Percentiles rank a stretch among this genome's conserved stretches.
These are phyloP conservation scores for Chlorociboria aeruginascens DNA, from an alignment of 495 filamentous ascomycete genomes.

Conservation along the genomic window DNA sequence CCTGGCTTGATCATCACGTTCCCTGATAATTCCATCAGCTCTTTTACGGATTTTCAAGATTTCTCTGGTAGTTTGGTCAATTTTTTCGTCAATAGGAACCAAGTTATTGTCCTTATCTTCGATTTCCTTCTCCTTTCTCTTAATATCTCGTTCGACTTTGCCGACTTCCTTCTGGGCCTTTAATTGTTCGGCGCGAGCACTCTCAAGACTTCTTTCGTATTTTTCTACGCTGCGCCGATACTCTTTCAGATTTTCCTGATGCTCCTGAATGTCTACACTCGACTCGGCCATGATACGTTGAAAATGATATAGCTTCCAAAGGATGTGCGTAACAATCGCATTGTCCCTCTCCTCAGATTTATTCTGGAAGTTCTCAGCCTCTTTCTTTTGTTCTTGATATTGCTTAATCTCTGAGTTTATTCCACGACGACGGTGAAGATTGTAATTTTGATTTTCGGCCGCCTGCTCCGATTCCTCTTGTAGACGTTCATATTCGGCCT, in stretches of 20 bases:
- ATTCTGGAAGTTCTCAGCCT: slow-evolving; percentile 80
- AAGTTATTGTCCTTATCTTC: slow-evolving; percentile 76
- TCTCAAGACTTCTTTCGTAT: slow-evolving; percentile 70
- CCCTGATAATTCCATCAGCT: slow-evolving; percentile 59
- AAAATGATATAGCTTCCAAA: slow-evolving; percentile 97
- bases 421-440: slow-evolving; percentile 75
- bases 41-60: slow-evolving; percentile 52
- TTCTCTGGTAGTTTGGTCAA: slow-evolving; percentile 64
- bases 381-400: slow-evolving; percentile 92
- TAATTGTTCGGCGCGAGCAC: slow-evolving; percentile 76
- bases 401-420: slow-evolving; percentile 98
- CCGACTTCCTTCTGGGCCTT: slow-evolving; percentile 66
- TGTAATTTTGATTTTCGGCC: slow-evolving; percentile 73
- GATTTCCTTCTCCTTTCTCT: slow-evolving; percentile 75
- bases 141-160: slow-evolving; percentile 73
- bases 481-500: slow-evolving; percentile 83
- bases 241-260: slow-evolving; percentile 94
- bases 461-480: slow-evolving; percentile 79
- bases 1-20: slow-evolving; percentile 55
- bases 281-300: slow-evolving; percentile 88
- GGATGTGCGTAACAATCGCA: slow-evolving; percentile 84
- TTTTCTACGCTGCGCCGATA: slow-evolving; percentile 78
- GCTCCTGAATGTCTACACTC: slow-evolving; percentile 77
- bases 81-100: slow-evolving; percentile 86
- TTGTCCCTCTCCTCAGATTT: slow-evolving; percentile 85